These are phyloP conservation scores for Saccharomyces hybrid DNA, from an alignment of 1,139 yeast genomes.

Conservation along the genomic window DNA sequence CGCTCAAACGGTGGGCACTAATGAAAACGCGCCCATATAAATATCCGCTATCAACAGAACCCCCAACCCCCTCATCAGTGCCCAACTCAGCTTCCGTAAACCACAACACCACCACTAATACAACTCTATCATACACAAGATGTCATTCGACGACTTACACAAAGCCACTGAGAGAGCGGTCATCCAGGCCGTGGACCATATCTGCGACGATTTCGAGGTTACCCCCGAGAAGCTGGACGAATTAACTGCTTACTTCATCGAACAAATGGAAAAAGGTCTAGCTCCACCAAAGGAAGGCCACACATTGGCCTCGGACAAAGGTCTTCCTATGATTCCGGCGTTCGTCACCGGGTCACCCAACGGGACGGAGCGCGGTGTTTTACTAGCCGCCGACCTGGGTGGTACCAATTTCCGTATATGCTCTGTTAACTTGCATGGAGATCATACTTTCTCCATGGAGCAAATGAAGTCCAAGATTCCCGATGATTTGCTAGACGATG, in stretches of 20 bases:
- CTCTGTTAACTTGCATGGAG: constrained; percentile 71
- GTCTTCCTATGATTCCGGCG: constrained; percentile 83
- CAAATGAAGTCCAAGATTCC: constrained; percentile 76
- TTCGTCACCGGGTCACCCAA: constrained; percentile 73
- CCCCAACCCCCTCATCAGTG: not conserved
- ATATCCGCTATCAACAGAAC: not conserved
- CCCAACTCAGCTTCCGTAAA: not conserved
- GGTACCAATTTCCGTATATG: constrained; percentile 89
- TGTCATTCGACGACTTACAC: constrained; percentile 29
- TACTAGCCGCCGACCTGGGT: constrained; percentile 78
- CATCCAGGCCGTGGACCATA: constrained; percentile 37
- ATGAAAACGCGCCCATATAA: not conserved
- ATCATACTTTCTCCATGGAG: constrained; percentile 63
- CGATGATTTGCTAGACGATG: constrained; percentile 49
- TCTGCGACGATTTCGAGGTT: constrained; percentile 50
- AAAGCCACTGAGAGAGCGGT: constrained; percentile 19
- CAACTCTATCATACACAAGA: constrained; percentile 3
- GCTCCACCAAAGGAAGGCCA: constrained; percentile 10
- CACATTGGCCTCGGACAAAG: constrained; percentile 38
- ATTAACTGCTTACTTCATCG: constrained; percentile 58
- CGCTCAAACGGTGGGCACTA: no score
- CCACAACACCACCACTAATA: not conserved
- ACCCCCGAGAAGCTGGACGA: constrained; percentile 44
- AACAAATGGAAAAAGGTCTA: constrained; percentile 58
- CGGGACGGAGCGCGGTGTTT: constrained; percentile 73